Conservation (phyloP, 2,329 filamentous ascomycete species). For the Aspergillus clavatus region DNA sequence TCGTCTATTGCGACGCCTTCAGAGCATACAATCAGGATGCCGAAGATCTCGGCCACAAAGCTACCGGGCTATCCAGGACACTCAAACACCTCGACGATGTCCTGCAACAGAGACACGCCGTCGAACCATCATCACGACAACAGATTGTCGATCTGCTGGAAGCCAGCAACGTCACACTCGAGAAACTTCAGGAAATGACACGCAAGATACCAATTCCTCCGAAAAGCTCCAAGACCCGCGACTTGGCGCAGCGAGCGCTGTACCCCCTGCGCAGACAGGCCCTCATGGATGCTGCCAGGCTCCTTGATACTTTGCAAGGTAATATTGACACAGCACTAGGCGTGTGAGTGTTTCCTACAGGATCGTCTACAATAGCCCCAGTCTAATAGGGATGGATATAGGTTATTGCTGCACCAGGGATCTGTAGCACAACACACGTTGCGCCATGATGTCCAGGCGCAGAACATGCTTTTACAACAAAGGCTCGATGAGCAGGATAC, state of each 20-base stretch:
- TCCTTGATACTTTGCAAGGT: background rate
- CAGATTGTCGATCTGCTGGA: background rate
- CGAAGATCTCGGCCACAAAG: background rate
- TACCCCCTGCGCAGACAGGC: background rate
- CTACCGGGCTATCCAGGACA: background rate
- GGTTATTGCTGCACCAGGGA: background rate
- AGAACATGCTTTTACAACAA: background rate
- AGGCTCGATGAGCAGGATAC: background rate
- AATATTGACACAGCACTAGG: background rate
- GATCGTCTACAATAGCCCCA: background rate
- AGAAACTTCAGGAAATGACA: background rate
- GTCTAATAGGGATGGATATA: background rate
- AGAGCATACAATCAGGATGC: background rate
- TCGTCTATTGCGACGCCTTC: background rate
- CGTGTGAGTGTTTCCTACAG: background rate
- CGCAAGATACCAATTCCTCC: background rate
- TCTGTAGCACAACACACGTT: background rate
- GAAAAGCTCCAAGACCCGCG: background rate
- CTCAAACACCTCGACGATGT: background rate
- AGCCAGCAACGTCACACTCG: background rate
- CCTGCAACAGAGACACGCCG: background rate
- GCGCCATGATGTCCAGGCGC: background rate
- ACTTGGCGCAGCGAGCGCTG: background rate
- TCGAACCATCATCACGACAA: background rate
- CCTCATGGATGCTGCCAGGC: background rate